Evolutionary conservation across 192 early-diverging fungal genomes (phyloP).

Genomic region (Geosiphon pyriformis): DNA sequence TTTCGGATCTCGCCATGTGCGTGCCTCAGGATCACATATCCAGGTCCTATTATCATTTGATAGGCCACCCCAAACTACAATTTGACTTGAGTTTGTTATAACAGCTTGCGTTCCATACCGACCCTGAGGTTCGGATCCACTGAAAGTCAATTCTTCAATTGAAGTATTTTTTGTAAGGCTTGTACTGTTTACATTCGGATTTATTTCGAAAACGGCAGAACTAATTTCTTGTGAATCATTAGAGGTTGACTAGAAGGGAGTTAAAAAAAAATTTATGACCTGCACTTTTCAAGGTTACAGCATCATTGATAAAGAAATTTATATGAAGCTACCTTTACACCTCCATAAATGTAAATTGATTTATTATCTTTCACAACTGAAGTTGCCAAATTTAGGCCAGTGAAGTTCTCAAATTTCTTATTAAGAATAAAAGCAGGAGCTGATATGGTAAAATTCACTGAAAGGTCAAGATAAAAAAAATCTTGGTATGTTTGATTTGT

Average conservation of each 20-base stretch:
- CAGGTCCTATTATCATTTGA: background rate
- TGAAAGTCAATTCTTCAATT: background rate
- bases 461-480: background rate
- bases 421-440: background rate
- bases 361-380: background rate
- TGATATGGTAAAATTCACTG: background rate
- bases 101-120: background rate
- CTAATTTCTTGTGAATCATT: background rate
- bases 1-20: background rate
- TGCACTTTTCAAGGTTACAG: too few species aligned
- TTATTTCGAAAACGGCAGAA: background rate
- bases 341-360: background rate
- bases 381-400: background rate
- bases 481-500: background rate
- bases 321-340: too few species aligned
- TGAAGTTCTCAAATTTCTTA: background rate
- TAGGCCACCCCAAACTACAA: background rate
- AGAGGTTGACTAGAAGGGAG: background rate
- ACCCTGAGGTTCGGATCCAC: background rate
- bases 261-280: background rate
- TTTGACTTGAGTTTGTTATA: background rate
- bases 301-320: background rate
- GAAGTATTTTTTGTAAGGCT: background rate
- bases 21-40: background rate
- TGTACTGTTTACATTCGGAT: too few species aligned